Conservation (phyloP, 345 rosid species). For the Pugionium cornutum region DNA sequence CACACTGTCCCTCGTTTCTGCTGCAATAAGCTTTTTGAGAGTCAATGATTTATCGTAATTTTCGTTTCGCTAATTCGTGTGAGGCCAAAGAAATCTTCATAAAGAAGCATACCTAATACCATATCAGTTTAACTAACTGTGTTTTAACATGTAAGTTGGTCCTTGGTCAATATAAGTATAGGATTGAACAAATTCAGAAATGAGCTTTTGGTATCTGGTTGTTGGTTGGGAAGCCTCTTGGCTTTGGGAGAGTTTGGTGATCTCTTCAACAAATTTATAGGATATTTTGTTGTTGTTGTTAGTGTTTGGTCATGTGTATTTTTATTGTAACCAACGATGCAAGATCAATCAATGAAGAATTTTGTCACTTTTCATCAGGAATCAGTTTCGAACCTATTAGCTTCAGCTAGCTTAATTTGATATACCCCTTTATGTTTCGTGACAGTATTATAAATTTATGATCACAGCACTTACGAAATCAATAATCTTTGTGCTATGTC, state of each 20-base stretch:
- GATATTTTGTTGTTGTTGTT: not conserved
- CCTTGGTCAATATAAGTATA: not conserved
- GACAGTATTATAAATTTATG: too few species aligned
- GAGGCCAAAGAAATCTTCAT: conserved; percentile 1
- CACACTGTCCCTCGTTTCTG: not conserved
- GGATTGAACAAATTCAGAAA: not conserved
- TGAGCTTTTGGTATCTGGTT: conserved; percentile 2
- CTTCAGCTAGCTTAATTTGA: conserved; percentile 16
- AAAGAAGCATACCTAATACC: not conserved
- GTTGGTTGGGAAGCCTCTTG: not conserved
- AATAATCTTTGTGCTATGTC: not conserved
- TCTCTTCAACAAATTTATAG: not conserved
- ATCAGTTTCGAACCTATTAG: not conserved
- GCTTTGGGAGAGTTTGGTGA: conserved; percentile 1
- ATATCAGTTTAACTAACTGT: not conserved
- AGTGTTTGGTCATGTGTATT: not conserved
- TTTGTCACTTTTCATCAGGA: not conserved
- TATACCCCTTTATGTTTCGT: not conserved
- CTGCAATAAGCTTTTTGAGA: not conserved
- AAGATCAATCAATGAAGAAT: conserved; percentile 3
- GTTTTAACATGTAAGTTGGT: not conserved
- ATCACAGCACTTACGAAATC: not conserved
- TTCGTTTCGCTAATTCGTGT: conserved; percentile 1
- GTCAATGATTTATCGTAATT: not conserved
- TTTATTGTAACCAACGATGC: not conserved